A percentile compares a stretch with the other conserved stretches of the same genome.
Evolutionary conservation across 2,329 filamentous ascomycete genomes (phyloP).

Genomic region (Orbilia ellipsospora): DNA sequence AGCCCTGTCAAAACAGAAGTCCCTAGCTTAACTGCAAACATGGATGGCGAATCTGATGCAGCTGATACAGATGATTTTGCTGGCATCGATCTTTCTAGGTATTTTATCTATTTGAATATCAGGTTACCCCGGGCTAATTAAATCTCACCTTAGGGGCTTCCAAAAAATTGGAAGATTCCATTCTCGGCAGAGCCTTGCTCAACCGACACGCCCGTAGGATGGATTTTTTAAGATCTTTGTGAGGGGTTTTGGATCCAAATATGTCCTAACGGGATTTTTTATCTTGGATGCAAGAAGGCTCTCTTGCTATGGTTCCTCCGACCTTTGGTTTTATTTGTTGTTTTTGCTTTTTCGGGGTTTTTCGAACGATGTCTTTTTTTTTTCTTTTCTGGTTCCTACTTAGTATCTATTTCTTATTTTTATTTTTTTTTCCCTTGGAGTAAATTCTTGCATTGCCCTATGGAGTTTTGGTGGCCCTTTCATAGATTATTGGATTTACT

Average conservation of each 20-base stretch:
- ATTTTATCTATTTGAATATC: neutral
- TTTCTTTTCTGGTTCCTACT: neutral
- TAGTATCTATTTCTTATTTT: neutral
- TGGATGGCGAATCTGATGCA: slow-evolving; percentile 26
- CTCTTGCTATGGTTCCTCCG: no score
- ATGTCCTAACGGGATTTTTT: neutral
- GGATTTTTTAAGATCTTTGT: neutral
- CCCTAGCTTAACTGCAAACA: slow-evolving; percentile 8
- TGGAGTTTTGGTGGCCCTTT: neutral
- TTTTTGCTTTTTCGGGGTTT: neutral
- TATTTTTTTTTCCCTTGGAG: neutral
- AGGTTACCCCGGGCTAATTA: neutral
- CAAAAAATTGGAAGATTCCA: slow-evolving; percentile 56
- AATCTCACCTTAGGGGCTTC: slow-evolving; percentile 26
- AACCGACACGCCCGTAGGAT: slow-evolving; percentile 26
- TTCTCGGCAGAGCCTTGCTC: slow-evolving; percentile 33
- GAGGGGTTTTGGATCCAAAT: neutral
- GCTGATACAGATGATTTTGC: slow-evolving; percentile 51
- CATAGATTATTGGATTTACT: neutral
- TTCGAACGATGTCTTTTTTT: neutral
- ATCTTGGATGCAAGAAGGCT: no score
- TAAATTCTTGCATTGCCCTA: neutral
- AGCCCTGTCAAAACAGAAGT: slow-evolving; percentile 41
- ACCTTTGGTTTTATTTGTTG: neutral
- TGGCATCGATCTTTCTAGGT: slow-evolving; percentile 55